These are phyloP conservation scores for Fusarium buharicum DNA, from an alignment of 2,329 filamentous ascomycete species.

Conservation along the genomic window DNA sequence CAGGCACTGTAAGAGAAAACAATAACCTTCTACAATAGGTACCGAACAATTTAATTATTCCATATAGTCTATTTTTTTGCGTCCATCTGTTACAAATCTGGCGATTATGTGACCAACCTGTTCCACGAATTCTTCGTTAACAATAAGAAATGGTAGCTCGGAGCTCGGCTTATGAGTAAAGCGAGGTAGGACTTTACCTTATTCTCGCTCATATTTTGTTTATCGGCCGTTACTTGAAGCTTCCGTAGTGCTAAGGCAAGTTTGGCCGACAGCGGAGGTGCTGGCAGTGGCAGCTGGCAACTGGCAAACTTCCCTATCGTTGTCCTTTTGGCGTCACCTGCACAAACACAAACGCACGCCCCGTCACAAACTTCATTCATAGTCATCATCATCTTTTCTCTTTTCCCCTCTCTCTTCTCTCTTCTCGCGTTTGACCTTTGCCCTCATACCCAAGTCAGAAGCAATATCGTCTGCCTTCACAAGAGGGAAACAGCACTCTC, in stretches of 20 bases:
- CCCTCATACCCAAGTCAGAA: slow-evolving; percentile 4
- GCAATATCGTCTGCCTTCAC: slow-evolving; percentile 5
- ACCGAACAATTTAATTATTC: too few relatives aligned
- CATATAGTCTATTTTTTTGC: too few relatives aligned
- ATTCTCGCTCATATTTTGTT: neutral
- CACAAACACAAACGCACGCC: slow-evolving; percentile 4
- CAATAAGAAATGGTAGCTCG: slow-evolving; percentile 11
- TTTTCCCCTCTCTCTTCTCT: neutral
- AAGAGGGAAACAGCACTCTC: slow-evolving; percentile 6
- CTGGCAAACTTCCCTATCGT: slow-evolving; percentile 18
- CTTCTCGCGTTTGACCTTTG: slow-evolving; percentile 3
- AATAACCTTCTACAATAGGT: neutral
- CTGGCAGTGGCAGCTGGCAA: slow-evolving; percentile 21
- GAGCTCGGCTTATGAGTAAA: neutral
- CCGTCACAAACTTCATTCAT: slow-evolving; percentile 12
- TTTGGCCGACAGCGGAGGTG: slow-evolving; percentile 32
- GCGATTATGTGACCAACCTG: neutral
- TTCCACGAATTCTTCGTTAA: slow-evolving; percentile 10
- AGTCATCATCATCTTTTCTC: slow-evolving; percentile 3
- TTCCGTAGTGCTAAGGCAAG: slow-evolving; percentile 10
- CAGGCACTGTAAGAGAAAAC: neutral
- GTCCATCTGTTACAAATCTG: too few relatives aligned
- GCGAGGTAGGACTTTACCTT: neutral
- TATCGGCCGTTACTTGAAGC: neutral
- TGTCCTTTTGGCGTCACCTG: slow-evolving; percentile 15